A percentile compares a stretch with the other conserved stretches of the same genome.
These are phyloP conservation scores for Voacanga thouarsii DNA, from an alignment of 257 asterid genomes.

Conservation along the genomic window DNA sequence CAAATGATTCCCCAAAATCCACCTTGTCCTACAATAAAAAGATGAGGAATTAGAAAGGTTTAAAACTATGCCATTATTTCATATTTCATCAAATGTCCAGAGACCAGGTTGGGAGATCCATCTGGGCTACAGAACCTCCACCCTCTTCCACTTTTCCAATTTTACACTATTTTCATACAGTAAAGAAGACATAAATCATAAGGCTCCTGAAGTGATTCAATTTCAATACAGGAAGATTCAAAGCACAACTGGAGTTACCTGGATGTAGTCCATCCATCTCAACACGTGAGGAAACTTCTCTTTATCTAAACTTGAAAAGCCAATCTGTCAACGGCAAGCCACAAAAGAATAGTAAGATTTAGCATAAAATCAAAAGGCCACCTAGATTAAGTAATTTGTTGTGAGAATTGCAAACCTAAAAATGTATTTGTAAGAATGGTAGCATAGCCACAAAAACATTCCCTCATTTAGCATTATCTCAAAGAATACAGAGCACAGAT, in stretches of 20 bases:
- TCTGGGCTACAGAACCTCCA: background rate
- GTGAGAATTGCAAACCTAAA: background rate
- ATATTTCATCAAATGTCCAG: background rate
- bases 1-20: slow-evolving; percentile 36
- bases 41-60: background rate
- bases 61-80: slow-evolving; percentile 3
- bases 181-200: background rate
- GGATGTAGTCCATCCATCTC: slow-evolving; percentile 88
- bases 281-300: slow-evolving; percentile 65
- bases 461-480: background rate
- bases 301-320: slow-evolving; percentile 54
- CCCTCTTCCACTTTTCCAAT: background rate
- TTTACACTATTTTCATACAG: background rate
- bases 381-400: too few species aligned
- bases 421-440: background rate
- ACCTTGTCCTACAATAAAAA: slow-evolving; percentile 54
- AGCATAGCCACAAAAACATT: background rate
- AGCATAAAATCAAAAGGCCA: background rate
- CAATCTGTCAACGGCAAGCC: slow-evolving; percentile 37
- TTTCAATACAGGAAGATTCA: background rate
- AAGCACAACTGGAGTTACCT: slow-evolving; percentile 41
- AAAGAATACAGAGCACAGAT: background rate
- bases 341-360: slow-evolving; percentile 11
- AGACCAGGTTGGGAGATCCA: background rate
- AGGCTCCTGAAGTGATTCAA: background rate